Base-by-base conservation (phyloP, 176 grass and related monocot genomes). In the Urochloa ruziziensis region DNA sequence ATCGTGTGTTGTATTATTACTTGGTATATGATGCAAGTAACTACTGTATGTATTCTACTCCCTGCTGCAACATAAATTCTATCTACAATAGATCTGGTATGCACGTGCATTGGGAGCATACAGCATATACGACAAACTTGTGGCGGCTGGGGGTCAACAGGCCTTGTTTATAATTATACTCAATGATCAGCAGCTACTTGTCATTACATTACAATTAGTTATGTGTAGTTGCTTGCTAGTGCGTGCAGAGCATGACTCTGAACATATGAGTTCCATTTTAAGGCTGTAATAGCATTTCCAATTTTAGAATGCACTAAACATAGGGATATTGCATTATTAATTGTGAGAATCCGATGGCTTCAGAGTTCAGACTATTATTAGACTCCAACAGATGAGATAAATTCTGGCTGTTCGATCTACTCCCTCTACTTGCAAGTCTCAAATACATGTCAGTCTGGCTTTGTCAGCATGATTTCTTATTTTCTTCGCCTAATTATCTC, bases 101-200 rank as follows among this genome's bases (percentile, higher is more conserved):
- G 62, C 77, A 80, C 77, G 77, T 67, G 44, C 62, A 53, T 7
- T 24, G 14, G 42, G 57, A 35, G 46, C 53, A 77, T 76, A 39
- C 28, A 77, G 46, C 54, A 77, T 77, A 40, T 39, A 77, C 61
- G 78, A 82, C 85, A 87, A 82, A 68, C 23, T 81, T 82, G 16
- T 87, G 85, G 85, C 70, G 85, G 85, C 70, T 68, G 78, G 25
- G 58, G 61, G 69, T 75, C 59, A 78, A 78, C 16, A 48, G 3
- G 58, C 78, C 46, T 69, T 27, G 49, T 4, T 34, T 75, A 34
- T 66, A 60, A 67, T 40, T 57, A 29, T 57, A 29, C 23, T 77
- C 27, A 37, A 32, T 47, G 16, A 70, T 67, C 23, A 36, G 15
- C 77, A 18, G 23, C 43, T 53, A 67, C 21, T 39, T 80, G 30